Base-by-base conservation (phyloP, 2,329 filamentous ascomycete species). In the Nigrograna mackinnonii region DNA sequence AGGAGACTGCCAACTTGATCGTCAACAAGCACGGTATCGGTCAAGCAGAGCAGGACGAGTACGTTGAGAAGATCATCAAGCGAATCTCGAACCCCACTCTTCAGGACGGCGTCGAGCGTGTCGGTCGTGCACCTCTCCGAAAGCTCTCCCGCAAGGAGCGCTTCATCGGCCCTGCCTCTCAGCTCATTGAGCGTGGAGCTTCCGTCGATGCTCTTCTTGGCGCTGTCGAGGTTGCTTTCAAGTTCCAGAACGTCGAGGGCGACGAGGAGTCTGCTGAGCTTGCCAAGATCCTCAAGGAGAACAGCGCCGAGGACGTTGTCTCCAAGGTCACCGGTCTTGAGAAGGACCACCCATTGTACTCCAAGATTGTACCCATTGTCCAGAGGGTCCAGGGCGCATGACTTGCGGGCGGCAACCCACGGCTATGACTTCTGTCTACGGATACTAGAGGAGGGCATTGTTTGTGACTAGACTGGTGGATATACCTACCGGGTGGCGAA, bases 91-190 rank as follows among this genome's bases (percentile, higher is more conserved):
- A 97, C 78, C 91, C 90, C 12, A 85, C 91, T 56, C 80, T 96
- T 45, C 89, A 95, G 72, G 92, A 99, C 70, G 86, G 86, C 11
- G 91, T 96, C 24, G 90, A 95, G 77, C 91, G 94, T 70, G 94
- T 99, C 52, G 94, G 92, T 42, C 91, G 94, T 66, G 92, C 91
- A 14, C 94, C 94, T 14, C 78, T 99, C 47, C 87, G 94, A 68
- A 99, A 99, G 79, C 81, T 99, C 22, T 86, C 86, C 53, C 88
- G 91, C 70, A 94, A 95, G 76, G 94, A 99, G 76, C 91, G 94
- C 33, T 96, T 99, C 76, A 85, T 99, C 58, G 91, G 88, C 34
- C 94, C 94, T 4, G 92, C 94, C 34, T 83, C 89, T 7, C 87
- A 95, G 73, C 82, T 99, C 14, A 91, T 91, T 34, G 90, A 96